Conservation (phyloP, 2,329 filamentous ascomycete species). For the Aureobasidium sp. region DNA sequence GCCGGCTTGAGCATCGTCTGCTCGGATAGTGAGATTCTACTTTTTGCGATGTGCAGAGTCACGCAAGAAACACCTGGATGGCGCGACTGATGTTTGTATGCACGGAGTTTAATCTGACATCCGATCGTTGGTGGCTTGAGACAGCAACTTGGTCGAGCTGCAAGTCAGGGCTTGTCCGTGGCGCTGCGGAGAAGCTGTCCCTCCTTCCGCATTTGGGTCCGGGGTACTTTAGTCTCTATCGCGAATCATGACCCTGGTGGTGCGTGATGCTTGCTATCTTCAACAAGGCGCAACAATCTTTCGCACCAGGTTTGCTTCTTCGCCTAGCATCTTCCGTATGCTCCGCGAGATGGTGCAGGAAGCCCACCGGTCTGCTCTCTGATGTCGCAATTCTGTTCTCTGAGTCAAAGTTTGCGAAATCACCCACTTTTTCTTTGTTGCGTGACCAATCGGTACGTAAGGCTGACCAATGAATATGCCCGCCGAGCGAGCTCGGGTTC, state of each 20-base stretch:
- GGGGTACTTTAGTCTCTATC: slow-evolving; percentile 7
- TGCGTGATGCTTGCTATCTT: background rate
- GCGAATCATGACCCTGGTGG: background rate
- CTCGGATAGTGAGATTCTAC: background rate
- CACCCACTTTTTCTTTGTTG: slow-evolving; percentile 1
- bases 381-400: background rate
- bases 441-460: slow-evolving; percentile 8
- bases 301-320: background rate
- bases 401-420: slow-evolving; percentile 7
- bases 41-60: background rate
- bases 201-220: slow-evolving; percentile 10
- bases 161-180: background rate
- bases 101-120: background rate
- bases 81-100: slow-evolving; percentile 3
- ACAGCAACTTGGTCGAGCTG: background rate
- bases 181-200: slow-evolving; percentile 4
- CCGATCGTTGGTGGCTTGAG: slow-evolving; percentile 3
- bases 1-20: slow-evolving; percentile 3
- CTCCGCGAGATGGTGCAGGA: background rate
- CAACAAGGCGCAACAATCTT: background rate
- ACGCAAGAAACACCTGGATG: slow-evolving; percentile 9
- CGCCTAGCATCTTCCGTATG: background rate
- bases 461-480: slow-evolving; percentile 1
- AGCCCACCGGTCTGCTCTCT: background rate
- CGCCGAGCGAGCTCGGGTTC: background rate